Evolutionary conservation across 2,329 filamentous ascomycete species (phyloP), one percentile per base, ranked within the genome.

Genomic region (Botrytis fabae): DNA sequence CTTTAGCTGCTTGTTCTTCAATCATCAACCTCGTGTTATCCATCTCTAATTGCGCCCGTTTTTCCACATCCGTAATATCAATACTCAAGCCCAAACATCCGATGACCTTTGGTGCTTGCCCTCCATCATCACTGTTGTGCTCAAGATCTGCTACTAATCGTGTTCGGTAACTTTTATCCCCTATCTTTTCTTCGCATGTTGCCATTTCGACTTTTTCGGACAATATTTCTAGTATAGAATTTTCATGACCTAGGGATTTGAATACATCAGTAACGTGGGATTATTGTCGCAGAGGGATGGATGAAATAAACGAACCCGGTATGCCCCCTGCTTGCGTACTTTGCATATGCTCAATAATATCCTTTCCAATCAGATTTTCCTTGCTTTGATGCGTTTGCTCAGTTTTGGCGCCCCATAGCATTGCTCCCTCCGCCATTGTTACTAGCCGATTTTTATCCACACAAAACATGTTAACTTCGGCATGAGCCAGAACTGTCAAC

Each of bases 1-100:
- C 76, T 66, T 78, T 77, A 4, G 77, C 77, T 60, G 77, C 76
- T 57, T 78, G 75, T 64, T 78, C 77, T 59, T 77, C 75, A 62
- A 73, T 66, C 32, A 73, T 74, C 64, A 78, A 66, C 59, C 75
- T 69, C 18, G 71, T 74, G 48, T 78, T 78, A 20, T 78, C 76
- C n/a, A 77, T 7, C 63, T 78, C 76, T 32, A 78, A 62, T 25
- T 74, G 71, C 22, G 66, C 74, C 65, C 77, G 73, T 35, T 63
- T 73, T 70, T 77, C 77, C 71, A 78, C 70, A 64, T 78, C 77
- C 7, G 77, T 78, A 2, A 78, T 69, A 66, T 78, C 77, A 40
- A 78, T 77, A 40, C 75, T 77, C 28, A 78, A 68, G 10, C 76
- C 77, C 44, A 78, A 62, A n/a, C 75, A 74, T 12, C 77, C 77